Percentiles rank a stretch among this genome's conserved stretches.
These are phyloP conservation scores for Gelatoporia subvermispora DNA, from an alignment of 768 basidiomycete genomes.

Conservation along the genomic window DNA sequence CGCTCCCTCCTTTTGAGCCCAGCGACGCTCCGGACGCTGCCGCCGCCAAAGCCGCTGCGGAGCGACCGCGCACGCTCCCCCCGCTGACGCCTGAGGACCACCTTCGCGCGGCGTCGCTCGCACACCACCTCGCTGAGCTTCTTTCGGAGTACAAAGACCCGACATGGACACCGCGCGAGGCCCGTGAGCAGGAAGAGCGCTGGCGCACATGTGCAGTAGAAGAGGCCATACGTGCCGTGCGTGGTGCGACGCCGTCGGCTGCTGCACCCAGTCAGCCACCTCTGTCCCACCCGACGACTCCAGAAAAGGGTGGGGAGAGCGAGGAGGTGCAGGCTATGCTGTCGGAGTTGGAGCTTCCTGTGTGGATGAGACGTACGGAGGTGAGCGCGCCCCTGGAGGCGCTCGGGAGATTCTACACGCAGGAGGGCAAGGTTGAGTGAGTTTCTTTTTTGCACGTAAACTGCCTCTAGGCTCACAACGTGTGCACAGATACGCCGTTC, in stretches of 20 bases:
- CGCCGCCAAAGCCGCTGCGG: constrained; percentile 2
- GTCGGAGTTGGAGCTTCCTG: constrained; percentile 50
- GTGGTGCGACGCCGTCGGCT: constrained; percentile 20
- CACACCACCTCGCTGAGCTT: constrained; percentile 42
- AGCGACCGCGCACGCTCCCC: neutral
- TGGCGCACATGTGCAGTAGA: constrained; percentile 42
- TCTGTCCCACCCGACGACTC: neutral
- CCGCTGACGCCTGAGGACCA: constrained; percentile 31
- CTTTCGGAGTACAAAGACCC: constrained; percentile 28
- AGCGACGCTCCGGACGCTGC: neutral
- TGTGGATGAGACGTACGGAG: constrained; percentile 56
- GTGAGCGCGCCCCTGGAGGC: constrained; percentile 67
- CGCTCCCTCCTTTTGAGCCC: neutral
- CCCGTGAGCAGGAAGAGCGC: constrained; percentile 31
- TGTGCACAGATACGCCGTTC: constrained; percentile 49
- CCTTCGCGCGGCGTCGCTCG: constrained; percentile 40
- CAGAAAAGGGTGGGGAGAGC: constrained; percentile 7
- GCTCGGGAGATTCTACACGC: constrained; percentile 56
- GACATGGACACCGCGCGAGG: neutral
- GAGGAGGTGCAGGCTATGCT: constrained; percentile 12
- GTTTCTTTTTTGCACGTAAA: constrained; percentile 15
- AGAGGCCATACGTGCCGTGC: constrained; percentile 34
- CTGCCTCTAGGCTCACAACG: neutral
- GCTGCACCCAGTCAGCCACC: too few species aligned
- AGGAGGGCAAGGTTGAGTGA: constrained; percentile 52